These are phyloP conservation scores for Ceratocystis cacaofunesta DNA, from an alignment of 2,329 filamentous ascomycete genomes.

Conservation along the genomic window DNA sequence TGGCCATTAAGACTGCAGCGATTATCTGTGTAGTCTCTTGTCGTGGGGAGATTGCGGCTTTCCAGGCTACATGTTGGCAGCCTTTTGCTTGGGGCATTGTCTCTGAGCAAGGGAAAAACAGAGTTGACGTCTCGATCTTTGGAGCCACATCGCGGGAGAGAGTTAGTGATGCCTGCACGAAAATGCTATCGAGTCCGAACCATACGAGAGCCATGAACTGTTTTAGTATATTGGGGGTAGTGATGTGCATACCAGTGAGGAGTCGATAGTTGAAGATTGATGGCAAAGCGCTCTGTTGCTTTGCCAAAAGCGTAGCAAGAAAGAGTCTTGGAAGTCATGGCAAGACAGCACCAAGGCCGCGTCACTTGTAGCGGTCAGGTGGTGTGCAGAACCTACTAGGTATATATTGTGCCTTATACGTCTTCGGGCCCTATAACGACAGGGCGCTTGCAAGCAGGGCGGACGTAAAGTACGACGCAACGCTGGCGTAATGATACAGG, in stretches of 20 bases:
- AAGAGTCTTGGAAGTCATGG: not conserved
- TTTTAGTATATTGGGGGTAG: not conserved
- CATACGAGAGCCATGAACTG: not conserved
- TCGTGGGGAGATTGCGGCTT: not conserved
- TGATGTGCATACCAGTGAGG: not conserved
- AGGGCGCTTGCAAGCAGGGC: not conserved
- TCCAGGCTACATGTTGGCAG: no score
- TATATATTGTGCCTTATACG: not conserved
- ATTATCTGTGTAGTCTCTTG: not conserved
- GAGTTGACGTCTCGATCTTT: no score
- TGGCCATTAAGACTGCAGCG: not conserved
- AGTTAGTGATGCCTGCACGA: not conserved
- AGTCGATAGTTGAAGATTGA: not conserved
- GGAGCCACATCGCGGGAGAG: no score
- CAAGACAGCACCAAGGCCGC: not conserved
- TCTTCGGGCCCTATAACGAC: not conserved
- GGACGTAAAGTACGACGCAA: not conserved
- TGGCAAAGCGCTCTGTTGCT: no score
- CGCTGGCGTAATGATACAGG: not conserved
- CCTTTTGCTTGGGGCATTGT: no score
- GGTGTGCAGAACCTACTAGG: not conserved
- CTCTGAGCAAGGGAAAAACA: no score
- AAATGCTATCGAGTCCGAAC: not conserved
- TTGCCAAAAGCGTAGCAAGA: not conserved
- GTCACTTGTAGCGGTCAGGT: not conserved